A percentile compares a stretch with the other conserved stretches of the same genome.
Conservation (phyloP, 2,329 filamentous ascomycete species). For the Colletotrichum viniferum region DNA sequence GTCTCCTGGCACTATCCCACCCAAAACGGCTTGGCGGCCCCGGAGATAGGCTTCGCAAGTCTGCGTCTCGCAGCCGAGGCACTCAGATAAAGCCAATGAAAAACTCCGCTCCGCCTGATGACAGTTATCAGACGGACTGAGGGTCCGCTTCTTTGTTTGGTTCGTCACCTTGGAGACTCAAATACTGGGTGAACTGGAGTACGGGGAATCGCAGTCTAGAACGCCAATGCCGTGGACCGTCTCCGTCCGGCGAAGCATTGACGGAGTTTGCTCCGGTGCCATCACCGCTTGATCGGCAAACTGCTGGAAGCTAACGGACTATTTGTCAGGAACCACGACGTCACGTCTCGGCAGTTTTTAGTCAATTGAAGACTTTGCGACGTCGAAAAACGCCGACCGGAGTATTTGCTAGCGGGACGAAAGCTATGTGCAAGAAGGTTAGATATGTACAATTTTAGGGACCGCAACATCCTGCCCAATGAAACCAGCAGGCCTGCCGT, state of each 20-base stretch:
- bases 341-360: not conserved
- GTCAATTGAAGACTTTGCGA: not conserved
- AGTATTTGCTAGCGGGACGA: not conserved
- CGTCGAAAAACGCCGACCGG: not conserved
- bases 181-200: not conserved
- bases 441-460: not conserved
- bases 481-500: fast-evolving
- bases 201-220: not conserved
- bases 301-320: not conserved
- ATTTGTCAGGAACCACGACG: not conserved
- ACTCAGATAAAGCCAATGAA: not conserved
- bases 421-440: not conserved
- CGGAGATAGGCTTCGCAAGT: not conserved
- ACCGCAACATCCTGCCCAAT: not conserved
- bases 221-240: not conserved
- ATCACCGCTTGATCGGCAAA: not conserved
- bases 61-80: not conserved
- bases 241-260: not conserved
- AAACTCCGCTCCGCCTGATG: not conserved
- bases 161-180: not conserved
- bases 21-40: not conserved
- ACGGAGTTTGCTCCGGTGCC: not conserved
- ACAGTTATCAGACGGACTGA: not conserved
- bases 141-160: not conserved
- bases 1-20: not conserved